A percentile compares a stretch with the other conserved stretches of the same genome.
Conservation (phyloP, 805 yeast genomes). For the Candida cerambycidarum region DNA sequence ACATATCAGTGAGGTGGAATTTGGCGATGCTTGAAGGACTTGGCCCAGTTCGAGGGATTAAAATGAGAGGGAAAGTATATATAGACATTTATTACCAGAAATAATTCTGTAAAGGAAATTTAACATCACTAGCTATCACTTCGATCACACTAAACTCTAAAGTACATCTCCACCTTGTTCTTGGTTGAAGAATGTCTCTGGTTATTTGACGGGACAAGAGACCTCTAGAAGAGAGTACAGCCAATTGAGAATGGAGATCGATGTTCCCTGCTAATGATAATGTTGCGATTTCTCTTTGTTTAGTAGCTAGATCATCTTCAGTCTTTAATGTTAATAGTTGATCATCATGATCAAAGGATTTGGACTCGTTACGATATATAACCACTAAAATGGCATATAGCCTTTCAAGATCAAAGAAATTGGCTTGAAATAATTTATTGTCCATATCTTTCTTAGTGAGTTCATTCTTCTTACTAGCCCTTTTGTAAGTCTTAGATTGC, state of each 20-base stretch:
- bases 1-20: slow-evolving; percentile 21
- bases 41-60: no score
- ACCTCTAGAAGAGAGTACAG: slow-evolving; percentile 58
- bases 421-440: slow-evolving; percentile 66
- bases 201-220: slow-evolving; percentile 43
- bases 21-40: no score
- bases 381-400: slow-evolving; percentile 77
- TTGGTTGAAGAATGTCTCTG: slow-evolving; percentile 61
- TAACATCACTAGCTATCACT: slow-evolving; percentile 60
- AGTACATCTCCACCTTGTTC: slow-evolving; percentile 77
- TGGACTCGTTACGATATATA: slow-evolving; percentile 48
- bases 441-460: slow-evolving; percentile 48
- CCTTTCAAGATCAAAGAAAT: slow-evolving; percentile 75
- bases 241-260: slow-evolving; percentile 55
- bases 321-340: slow-evolving; percentile 25
- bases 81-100: slow-evolving; percentile 29
- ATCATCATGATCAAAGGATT: slow-evolving; percentile 23
- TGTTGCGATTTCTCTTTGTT: slow-evolving; percentile 33
- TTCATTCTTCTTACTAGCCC: slow-evolving; percentile 16
- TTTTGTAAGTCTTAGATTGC: slow-evolving; percentile 28
- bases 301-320: slow-evolving; percentile 28
- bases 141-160: slow-evolving; percentile 65
- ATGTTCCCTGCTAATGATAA: slow-evolving; percentile 42
- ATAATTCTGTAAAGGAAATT: slow-evolving; percentile 66
- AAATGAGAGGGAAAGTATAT: no score